A percentile compares a stretch with the other conserved stretches of the same genome.
These are phyloP conservation scores for Entophlyctis luteolus DNA, from an alignment of 192 early-diverging fungal genomes.

Conservation along the genomic window DNA sequence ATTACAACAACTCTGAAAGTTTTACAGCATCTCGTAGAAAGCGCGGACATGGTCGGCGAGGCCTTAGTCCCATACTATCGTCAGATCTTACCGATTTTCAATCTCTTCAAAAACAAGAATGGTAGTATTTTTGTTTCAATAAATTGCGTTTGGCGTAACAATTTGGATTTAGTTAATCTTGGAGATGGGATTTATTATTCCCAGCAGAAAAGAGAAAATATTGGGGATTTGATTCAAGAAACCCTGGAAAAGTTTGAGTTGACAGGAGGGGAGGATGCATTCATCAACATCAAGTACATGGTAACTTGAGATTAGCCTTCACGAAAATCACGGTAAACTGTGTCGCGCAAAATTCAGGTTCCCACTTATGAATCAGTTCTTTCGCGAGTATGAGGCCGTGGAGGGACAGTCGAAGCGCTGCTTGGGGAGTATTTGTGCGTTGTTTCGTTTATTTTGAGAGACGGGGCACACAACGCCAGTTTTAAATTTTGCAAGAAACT, in stretches of 20 bases:
- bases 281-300: constrained; percentile 70
- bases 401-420: too few relatives aligned
- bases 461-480: too few relatives aligned
- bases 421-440: too few relatives aligned
- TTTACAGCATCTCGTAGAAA: constrained; percentile 60
- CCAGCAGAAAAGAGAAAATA: constrained; percentile 64
- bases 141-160: too few relatives aligned
- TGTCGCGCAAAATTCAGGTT: background rate
- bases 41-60: constrained; percentile 62
- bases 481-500: too few relatives aligned
- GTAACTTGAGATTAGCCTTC: constrained; percentile 17
- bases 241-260: constrained; percentile 65
- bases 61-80: constrained; percentile 63
- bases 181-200: constrained; percentile 65
- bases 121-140: too few relatives aligned
- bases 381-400: constrained; percentile 32
- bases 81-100: constrained; percentile 61
- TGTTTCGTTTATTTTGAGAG: too few relatives aligned
- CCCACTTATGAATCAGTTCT: constrained; percentile 43
- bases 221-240: constrained; percentile 63
- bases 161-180: constrained; percentile 53
- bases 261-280: constrained; percentile 62
- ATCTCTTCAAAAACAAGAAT: constrained; percentile 64
- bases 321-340: too few relatives aligned
- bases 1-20: constrained; percentile 62